Evolutionary conservation across 1,139 yeast species (phyloP).

Genomic region (Kurtzmaniella natalensis): DNA sequence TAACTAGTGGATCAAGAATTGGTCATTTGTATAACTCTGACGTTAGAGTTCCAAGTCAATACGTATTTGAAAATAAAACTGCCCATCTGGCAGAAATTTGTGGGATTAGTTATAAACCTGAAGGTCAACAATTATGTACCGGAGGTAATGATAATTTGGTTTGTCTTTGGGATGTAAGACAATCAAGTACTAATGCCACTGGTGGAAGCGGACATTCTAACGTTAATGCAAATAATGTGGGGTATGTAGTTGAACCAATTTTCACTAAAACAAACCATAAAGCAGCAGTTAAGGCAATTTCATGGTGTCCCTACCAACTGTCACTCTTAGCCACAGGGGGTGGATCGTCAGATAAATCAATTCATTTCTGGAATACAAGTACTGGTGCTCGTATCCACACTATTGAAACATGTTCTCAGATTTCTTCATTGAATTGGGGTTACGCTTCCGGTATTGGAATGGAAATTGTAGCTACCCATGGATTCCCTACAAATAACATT

Average conservation of each 20-base stretch:
- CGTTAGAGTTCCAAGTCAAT: slow-evolving; percentile 82
- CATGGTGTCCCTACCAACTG: slow-evolving; percentile 90
- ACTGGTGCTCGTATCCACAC: slow-evolving; percentile 86
- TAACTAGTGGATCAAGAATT: slow-evolving; percentile 78
- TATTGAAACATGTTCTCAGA: slow-evolving; percentile 91
- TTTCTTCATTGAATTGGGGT: slow-evolving; percentile 91
- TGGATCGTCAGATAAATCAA: slow-evolving; percentile 84
- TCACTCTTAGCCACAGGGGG: slow-evolving; percentile 93
- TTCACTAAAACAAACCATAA: slow-evolving; percentile 76
- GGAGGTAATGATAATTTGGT: slow-evolving; percentile 96
- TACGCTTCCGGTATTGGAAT: slow-evolving; percentile 63
- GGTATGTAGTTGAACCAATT: slow-evolving; percentile 47
- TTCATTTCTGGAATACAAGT: slow-evolving; percentile 93
- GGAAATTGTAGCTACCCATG: slow-evolving; percentile 93
- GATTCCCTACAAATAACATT: slow-evolving; percentile 84
- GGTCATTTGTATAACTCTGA: slow-evolving; percentile 89
- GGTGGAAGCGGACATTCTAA: slow-evolving; percentile 11
- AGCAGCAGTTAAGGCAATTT: slow-evolving; percentile 93
- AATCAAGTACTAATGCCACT: slow-evolving; percentile 18
- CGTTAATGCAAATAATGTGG: slow-evolving; percentile 5
- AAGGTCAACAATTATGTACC: slow-evolving; percentile 81
- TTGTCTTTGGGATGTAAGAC: slow-evolving; percentile 90
- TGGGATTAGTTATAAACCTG: slow-evolving; percentile 82
- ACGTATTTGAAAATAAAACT: slow-evolving; percentile 48
- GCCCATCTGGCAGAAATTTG: slow-evolving; percentile 86